phyloP scores from a whole-genome alignment of 1,284 basidiomycete species.

The Xerocomus minutiporus region DNA sequence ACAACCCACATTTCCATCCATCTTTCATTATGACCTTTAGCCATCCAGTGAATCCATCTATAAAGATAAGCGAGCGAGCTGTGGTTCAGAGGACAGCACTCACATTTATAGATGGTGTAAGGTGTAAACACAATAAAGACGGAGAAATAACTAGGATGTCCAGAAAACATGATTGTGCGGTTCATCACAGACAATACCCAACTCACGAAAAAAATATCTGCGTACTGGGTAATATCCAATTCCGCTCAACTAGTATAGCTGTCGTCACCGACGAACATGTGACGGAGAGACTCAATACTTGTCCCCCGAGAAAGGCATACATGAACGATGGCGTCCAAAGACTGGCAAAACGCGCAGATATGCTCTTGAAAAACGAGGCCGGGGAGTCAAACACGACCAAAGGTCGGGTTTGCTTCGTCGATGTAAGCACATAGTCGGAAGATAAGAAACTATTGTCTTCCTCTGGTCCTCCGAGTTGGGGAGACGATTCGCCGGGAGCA shows the following conservation, averaged over 20 bases:
- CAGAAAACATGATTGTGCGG: background rate
- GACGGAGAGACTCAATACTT: slow-evolving; percentile 22
- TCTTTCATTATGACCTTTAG: slow-evolving; percentile 62
- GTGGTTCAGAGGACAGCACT: slow-evolving; percentile 15
- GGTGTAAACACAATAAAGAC: slow-evolving; percentile 73
- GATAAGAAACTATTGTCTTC: slow-evolving; percentile 5
- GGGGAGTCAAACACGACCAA: slow-evolving; percentile 23
- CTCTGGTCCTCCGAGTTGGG: slow-evolving; percentile 5
- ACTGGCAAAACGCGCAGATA: slow-evolving; percentile 22
- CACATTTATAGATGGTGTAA: slow-evolving; percentile 78
- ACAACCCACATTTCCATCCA: slow-evolving; percentile 78
- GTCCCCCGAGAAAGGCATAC: slow-evolving; percentile 29
- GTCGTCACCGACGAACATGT: slow-evolving; percentile 52
- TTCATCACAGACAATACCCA: background rate
- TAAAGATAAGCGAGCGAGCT: slow-evolving; percentile 1
- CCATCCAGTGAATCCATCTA: slow-evolving; percentile 79
- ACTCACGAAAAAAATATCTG: slow-evolving; percentile 75
- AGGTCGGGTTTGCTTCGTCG: slow-evolving; percentile 10
- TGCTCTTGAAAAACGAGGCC: slow-evolving; percentile 13
- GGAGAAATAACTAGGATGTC: slow-evolving; percentile 62
- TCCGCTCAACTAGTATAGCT: slow-evolving; percentile 60
- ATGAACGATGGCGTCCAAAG: slow-evolving; percentile 29
- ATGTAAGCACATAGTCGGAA: background rate
- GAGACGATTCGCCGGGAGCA: slow-evolving; percentile 6
- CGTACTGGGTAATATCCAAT: slow-evolving; percentile 72